phyloP scores from a whole-genome alignment of 441 rosid species.

The Sinapis alba region DNA sequence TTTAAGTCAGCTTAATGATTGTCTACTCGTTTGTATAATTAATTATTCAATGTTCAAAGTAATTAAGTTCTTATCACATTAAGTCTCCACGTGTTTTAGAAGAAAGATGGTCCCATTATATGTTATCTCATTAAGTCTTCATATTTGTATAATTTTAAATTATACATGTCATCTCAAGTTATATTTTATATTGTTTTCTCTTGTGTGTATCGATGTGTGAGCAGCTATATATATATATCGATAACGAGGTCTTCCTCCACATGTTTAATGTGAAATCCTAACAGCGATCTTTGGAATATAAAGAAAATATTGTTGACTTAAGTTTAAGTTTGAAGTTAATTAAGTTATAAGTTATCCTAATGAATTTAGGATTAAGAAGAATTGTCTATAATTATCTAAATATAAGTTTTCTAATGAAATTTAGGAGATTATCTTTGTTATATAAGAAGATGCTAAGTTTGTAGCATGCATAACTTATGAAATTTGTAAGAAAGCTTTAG shows the following conservation, averaged over 20 bases:
- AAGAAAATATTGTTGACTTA: too few relatives aligned
- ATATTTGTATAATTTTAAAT: not conserved
- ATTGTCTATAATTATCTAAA: too few relatives aligned
- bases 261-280: constrained; percentile 19
- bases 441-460: too few relatives aligned
- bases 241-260: constrained; percentile 24
- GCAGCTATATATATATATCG: not conserved
- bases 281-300: not conserved
- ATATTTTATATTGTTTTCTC: not conserved
- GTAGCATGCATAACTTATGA: too few relatives aligned
- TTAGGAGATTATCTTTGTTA: too few relatives aligned
- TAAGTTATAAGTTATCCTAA: too few relatives aligned
- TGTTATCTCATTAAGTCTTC: constrained; percentile 19
- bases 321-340: too few relatives aligned
- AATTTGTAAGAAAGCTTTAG: too few relatives aligned
- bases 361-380: too few relatives aligned
- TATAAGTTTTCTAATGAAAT: too few relatives aligned
- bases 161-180: constrained; percentile 11
- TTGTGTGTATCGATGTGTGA: constrained; percentile 13
- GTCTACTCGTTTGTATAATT: not conserved
- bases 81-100: constrained; percentile 22
- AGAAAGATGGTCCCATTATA: constrained; percentile 3
- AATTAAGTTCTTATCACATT: constrained; percentile 17
- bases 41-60: constrained; percentile 10
- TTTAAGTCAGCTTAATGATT: constrained; percentile 31